Percentiles rank a stretch among this genome's conserved stretches.
These are phyloP conservation scores for Serendipita indica DNA, from an alignment of 768 basidiomycete species.

Conservation along the genomic window DNA sequence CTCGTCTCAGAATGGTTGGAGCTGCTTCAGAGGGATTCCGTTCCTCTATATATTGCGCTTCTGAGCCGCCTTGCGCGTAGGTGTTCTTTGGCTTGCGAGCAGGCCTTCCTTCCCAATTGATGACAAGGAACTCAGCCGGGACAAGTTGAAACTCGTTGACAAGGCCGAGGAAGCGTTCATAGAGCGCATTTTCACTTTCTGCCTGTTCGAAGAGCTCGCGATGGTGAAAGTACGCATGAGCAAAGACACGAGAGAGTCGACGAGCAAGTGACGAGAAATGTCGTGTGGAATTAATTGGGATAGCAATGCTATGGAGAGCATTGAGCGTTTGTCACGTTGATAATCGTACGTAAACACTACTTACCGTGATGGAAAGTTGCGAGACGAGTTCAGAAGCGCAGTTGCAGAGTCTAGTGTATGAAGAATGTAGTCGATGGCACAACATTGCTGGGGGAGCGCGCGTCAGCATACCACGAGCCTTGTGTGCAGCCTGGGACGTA, in stretches of 20 bases:
- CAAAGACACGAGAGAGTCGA: conserved; percentile 86
- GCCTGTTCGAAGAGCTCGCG: conserved; percentile 82
- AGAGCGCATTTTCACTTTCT: conserved; percentile 80
- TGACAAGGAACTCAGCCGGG: conserved; percentile 68
- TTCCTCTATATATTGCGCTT: background rate
- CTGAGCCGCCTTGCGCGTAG: background rate
- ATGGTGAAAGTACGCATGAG: conserved; percentile 92
- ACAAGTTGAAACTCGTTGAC: conserved; percentile 70
- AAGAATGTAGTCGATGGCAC: conserved; percentile 90
- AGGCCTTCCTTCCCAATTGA: conserved; percentile 19
- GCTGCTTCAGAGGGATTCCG: background rate
- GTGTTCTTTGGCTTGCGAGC: background rate
- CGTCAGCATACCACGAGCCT: background rate
- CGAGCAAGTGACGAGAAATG: conserved; percentile 84
- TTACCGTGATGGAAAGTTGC: conserved; percentile 84
- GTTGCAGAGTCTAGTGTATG: conserved; percentile 91
- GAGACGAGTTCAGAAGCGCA: conserved; percentile 75
- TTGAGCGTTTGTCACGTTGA: background rate
- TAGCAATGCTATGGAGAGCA: conserved; percentile 43
- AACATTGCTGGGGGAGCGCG: conserved; percentile 53
- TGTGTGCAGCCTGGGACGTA: conserved; percentile 21
- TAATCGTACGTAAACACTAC: conserved; percentile 16
- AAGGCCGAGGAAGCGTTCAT: conserved; percentile 77
- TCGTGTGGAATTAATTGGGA: conserved; percentile 65
- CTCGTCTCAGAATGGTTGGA: background rate